A percentile compares a stretch with the other conserved stretches of the same genome.
Evolutionary conservation across 2,329 filamentous ascomycete genomes (phyloP).

Genomic region (Byssothecium circinans): DNA sequence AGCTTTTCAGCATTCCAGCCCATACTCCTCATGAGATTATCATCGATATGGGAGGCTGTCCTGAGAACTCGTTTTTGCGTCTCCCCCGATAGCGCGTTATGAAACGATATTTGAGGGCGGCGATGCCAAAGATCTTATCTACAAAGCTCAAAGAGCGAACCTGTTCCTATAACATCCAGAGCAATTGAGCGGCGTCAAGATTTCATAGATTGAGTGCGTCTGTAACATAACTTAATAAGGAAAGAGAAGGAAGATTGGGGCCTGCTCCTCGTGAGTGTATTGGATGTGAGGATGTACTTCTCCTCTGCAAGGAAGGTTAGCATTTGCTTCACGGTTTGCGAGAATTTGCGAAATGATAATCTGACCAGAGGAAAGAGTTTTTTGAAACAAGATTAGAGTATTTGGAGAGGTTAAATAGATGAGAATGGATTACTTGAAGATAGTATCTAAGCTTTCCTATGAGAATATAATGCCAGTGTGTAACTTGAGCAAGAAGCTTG

Average conservation of each 20-base stretch:
- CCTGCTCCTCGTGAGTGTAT: conserved; percentile 1
- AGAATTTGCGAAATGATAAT: no score
- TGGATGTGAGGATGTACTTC: neutral
- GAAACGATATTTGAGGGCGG: no score
- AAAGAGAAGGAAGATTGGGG: neutral
- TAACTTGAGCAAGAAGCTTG: no score
- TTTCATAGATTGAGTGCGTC: neutral
- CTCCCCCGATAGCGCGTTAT: neutral
- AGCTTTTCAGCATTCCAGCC: no score
- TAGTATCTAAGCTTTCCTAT: no score
- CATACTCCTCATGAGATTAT: no score
- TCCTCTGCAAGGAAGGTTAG: neutral
- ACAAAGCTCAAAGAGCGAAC: conserved; percentile 7
- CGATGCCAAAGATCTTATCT: conserved; percentile 7
- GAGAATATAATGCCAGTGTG: no score
- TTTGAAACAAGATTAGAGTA: neutral
- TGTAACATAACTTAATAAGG: neutral
- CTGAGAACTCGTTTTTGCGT: no score
- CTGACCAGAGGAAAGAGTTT: no score
- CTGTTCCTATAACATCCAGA: conserved; percentile 17
- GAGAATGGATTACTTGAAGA: no score
- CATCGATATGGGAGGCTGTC: no score
- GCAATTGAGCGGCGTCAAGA: conserved; percentile 2
- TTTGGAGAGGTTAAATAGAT: no score
- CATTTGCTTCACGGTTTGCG: neutral